Evolutionary conservation across 2,329 filamentous ascomycete genomes (phyloP).

Genomic region (Xylariaceae sp.): DNA sequence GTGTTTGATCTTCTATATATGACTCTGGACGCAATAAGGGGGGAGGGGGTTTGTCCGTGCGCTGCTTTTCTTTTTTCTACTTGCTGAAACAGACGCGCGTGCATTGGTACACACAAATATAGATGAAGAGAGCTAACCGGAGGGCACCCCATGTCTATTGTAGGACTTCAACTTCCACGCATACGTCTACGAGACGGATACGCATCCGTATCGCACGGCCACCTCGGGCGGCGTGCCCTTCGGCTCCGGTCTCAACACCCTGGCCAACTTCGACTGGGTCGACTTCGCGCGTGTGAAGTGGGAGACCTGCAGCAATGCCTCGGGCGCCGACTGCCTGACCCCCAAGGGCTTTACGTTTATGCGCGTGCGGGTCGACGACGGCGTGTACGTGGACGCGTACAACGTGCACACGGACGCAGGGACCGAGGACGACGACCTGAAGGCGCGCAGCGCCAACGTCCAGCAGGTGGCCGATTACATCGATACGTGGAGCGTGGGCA

Average conservation of each 20-base stretch:
- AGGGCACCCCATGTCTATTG: background rate
- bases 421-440: conserved; percentile 52
- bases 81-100: conserved; percentile 12
- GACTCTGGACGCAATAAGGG: conserved; percentile 1
- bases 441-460: conserved; percentile 61
- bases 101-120: background rate
- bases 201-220: conserved; percentile 61
- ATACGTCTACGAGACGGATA: conserved; percentile 62
- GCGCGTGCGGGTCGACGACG: conserved; percentile 55
- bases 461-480: conserved; percentile 63
- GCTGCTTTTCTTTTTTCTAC: background rate
- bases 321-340: conserved; percentile 63
- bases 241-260: conserved; percentile 66
- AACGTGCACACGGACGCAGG: conserved; percentile 70
- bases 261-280: conserved; percentile 61
- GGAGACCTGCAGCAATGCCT: conserved; percentile 58
- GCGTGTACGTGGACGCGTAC: conserved; percentile 64
- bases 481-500: conserved; percentile 56
- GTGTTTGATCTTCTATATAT: background rate
- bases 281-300: conserved; percentile 62
- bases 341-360: conserved; percentile 73
- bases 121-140: conserved; percentile 6
- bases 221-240: conserved; percentile 67
- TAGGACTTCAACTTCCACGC: conserved; percentile 70
- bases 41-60: conserved; percentile 2